A percentile compares a stretch with the other conserved stretches of the same genome.
phyloP scores from a whole-genome alignment of 2,329 filamentous ascomycete species.

The Fusarium sp. region DNA sequence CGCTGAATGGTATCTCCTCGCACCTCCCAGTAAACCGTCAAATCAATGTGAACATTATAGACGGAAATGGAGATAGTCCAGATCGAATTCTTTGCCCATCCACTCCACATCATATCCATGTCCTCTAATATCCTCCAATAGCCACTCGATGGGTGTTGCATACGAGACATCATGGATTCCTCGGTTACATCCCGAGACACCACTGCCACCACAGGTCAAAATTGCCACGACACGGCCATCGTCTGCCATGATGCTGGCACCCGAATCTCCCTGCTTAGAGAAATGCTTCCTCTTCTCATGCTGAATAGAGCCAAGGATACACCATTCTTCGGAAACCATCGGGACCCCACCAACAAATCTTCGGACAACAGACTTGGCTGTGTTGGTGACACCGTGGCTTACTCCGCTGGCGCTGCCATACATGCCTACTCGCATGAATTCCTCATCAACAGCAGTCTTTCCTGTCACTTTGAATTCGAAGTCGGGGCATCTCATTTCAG shows the following conservation, averaged over 20 bases:
- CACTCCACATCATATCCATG: constrained; percentile 3
- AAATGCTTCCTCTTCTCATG: rapidly evolving
- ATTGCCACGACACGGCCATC: not conserved
- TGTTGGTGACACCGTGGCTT: not conserved
- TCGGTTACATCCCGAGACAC: too few species aligned
- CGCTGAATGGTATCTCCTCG: rapidly evolving
- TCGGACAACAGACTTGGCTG: not conserved
- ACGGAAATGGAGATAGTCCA: too few species aligned
- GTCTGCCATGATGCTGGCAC: not conserved
- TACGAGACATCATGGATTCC: not conserved
- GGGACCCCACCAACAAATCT: too few species aligned
- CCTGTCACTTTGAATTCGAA: rapidly evolving
- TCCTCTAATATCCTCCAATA: not conserved
- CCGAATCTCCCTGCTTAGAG: not conserved
- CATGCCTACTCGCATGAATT: not conserved
- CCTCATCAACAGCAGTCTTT: not conserved
- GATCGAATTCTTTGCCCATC: too few species aligned
- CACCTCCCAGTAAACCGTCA: not conserved
- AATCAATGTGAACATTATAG: too few species aligned
- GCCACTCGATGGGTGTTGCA: constrained; percentile 14
- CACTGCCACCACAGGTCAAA: not conserved
- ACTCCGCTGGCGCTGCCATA: not conserved
- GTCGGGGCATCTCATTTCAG: not conserved
- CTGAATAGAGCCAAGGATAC: not conserved
- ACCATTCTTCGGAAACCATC: constrained; percentile 9